phyloP scores from a whole-genome alignment of 2,329 filamentous ascomycete genomes.

The Coleophoma cylindrospora region DNA sequence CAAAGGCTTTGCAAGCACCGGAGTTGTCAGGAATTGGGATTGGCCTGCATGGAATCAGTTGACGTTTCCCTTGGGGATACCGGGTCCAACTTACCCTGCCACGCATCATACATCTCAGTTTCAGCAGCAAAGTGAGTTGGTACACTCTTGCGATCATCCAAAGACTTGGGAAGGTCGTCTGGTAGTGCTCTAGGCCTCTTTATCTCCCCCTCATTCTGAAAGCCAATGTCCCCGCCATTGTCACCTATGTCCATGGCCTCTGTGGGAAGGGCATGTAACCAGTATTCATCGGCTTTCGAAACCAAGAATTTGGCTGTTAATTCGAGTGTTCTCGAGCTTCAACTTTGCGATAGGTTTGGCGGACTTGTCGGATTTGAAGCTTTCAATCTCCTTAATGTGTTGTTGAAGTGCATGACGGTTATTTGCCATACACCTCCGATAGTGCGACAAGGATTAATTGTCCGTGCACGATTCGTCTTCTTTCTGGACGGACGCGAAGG shows the following conservation, averaged over 20 bases:
- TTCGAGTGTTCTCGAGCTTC: no score
- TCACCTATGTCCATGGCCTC: conserved; percentile 56
- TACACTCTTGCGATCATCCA: conserved; percentile 77
- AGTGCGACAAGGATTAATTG: background rate
- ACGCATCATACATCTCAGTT: conserved; percentile 98
- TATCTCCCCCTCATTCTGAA: conserved; percentile 49
- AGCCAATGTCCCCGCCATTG: conserved; percentile 40
- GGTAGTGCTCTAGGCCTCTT: conserved; percentile 56
- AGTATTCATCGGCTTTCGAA: conserved; percentile 13
- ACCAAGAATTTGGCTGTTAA: conserved; percentile 6
- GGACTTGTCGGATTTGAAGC: no score
- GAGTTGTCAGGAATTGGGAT: conserved; percentile 89
- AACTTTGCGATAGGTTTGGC: no score
- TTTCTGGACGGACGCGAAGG: background rate
- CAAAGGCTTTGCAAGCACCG: conserved; percentile 77
- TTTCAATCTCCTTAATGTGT: background rate
- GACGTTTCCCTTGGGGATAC: background rate
- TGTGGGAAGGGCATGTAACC: conserved; percentile 20
- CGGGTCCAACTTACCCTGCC: conserved; percentile 68
- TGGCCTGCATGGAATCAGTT: conserved; percentile 56
- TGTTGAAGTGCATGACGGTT: background rate
- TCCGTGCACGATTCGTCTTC: background rate
- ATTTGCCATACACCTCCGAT: background rate
- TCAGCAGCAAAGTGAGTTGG: conserved; percentile 62
- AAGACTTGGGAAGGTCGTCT: conserved; percentile 79